Evolutionary conservation across 805 yeast genomes (phyloP).

Genomic region (Priceomyces carsonii): DNA sequence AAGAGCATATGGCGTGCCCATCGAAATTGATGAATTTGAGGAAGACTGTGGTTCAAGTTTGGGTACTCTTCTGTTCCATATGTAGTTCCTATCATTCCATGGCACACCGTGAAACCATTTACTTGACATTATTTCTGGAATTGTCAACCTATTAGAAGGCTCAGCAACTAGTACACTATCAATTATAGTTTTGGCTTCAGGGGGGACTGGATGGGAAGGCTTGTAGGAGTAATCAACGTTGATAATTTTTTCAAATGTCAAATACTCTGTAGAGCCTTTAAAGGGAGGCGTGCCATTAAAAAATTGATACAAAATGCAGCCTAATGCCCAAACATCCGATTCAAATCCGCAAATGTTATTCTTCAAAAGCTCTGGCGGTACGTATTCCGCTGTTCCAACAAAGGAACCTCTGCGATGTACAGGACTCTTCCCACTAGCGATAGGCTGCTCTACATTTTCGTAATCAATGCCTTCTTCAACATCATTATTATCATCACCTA

Average conservation of each 20-base stretch:
- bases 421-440: slow-evolving; percentile 10
- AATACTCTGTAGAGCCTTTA: slow-evolving; percentile 80
- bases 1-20: slow-evolving; percentile 18
- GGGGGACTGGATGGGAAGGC: slow-evolving; percentile 26
- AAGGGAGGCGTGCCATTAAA: slow-evolving; percentile 86
- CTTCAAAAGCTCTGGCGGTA: slow-evolving; percentile 84
- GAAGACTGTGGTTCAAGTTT: slow-evolving; percentile 28
- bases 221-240: slow-evolving; percentile 63
- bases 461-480: slow-evolving; percentile 32
- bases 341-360: slow-evolving; percentile 80
- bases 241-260: slow-evolving; percentile 87
- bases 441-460: slow-evolving; percentile 17
- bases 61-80: slow-evolving; percentile 39
- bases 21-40: slow-evolving; percentile 2
- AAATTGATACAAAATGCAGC: slow-evolving; percentile 84
- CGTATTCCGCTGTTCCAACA: slow-evolving; percentile 97
- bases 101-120: slow-evolving; percentile 40
- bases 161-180: slow-evolving; percentile 35
- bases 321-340: slow-evolving; percentile 92
- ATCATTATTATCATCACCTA: slow-evolving; percentile 40
- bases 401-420: slow-evolving; percentile 60
- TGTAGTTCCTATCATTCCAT: slow-evolving; percentile 41
- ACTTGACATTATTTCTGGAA: slow-evolving; percentile 32
- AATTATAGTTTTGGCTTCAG: slow-evolving; percentile 27
- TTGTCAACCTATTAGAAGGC: slow-evolving; percentile 30